Evolutionary conservation across 305 asterid genomes (phyloP).

Genomic region (Fraxinus albicans): DNA sequence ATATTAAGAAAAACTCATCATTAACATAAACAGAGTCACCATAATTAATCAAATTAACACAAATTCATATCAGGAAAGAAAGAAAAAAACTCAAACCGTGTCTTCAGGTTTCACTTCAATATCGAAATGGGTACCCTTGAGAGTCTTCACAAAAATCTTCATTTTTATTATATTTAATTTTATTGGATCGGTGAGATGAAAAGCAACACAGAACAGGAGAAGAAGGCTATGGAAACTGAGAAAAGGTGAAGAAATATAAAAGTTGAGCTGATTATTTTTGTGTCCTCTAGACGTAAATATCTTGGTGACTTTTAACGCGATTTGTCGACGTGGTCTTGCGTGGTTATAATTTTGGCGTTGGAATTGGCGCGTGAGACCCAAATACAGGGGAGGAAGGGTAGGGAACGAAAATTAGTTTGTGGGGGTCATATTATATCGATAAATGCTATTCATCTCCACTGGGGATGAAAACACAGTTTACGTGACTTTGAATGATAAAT

Average conservation of each 20-base stretch:
- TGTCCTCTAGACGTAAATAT: background rate
- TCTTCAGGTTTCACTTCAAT: conserved; percentile 47
- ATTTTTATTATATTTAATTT: conserved; percentile 20
- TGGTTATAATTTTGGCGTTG: background rate
- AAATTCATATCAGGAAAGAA: background rate
- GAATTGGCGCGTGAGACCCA: background rate
- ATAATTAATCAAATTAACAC: background rate
- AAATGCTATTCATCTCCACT: too few relatives aligned
- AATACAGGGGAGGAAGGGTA: background rate
- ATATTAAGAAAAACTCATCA: background rate
- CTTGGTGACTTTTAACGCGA: background rate
- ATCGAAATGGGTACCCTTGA: conserved; percentile 54
- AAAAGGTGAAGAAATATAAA: conserved; percentile 12
- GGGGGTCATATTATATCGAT: background rate
- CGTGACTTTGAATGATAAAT: too few relatives aligned
- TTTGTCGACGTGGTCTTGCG: background rate
- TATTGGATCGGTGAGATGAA: conserved; percentile 12
- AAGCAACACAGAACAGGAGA: background rate
- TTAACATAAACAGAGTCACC: background rate
- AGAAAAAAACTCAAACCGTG: conserved; percentile 24
- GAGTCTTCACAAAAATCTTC: conserved; percentile 59
- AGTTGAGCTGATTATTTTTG: background rate
- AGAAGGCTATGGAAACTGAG: conserved; percentile 3
- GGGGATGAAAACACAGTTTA: too few relatives aligned
- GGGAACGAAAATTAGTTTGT: background rate